A percentile compares a stretch with the other conserved stretches of the same genome.
These are phyloP conservation scores for Zarea fungicola DNA, from an alignment of 2,329 filamentous ascomycete species.

Conservation along the genomic window DNA sequence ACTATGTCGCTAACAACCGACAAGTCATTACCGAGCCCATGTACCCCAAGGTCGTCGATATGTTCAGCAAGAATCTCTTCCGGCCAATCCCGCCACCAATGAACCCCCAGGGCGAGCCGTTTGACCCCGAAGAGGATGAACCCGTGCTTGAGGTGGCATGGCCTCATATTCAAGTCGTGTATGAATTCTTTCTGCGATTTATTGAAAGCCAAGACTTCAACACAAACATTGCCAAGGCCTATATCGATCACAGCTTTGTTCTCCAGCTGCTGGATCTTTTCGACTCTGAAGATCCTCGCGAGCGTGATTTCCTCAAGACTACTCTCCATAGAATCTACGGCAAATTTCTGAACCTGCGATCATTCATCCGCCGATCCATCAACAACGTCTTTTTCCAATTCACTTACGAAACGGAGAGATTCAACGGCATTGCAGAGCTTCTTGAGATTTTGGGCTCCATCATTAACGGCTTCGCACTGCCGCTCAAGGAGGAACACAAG, in stretches of 20 bases:
- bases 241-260: constrained; percentile 97
- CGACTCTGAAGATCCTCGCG: constrained; percentile 93
- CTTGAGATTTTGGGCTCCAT: constrained; percentile 97
- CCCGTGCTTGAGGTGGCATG: constrained; percentile 96
- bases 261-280: constrained; percentile 95
- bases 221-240: constrained; percentile 97
- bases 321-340: constrained; percentile 97
- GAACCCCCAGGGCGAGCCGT: constrained; percentile 96
- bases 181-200: constrained; percentile 98
- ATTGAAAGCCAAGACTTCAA: constrained; percentile 99
- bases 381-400: constrained; percentile 99
- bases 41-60: constrained; percentile 97
- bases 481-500: constrained; percentile 97
- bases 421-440: constrained; percentile 96
- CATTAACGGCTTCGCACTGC: constrained; percentile 96
- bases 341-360: constrained; percentile 95
- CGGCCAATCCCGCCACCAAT: constrained; percentile 94
- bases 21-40: constrained; percentile 98
- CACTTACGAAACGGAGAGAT: constrained; percentile 95
- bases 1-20: constrained; percentile 97
- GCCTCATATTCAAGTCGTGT: constrained; percentile 99
- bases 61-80: constrained; percentile 99
- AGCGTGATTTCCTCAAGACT: constrained; percentile 96
- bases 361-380: constrained; percentile 95
- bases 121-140: constrained; percentile 97